These are phyloP conservation scores for Brassica cretica DNA, from an alignment of 345 rosid genomes.

Conservation along the genomic window DNA sequence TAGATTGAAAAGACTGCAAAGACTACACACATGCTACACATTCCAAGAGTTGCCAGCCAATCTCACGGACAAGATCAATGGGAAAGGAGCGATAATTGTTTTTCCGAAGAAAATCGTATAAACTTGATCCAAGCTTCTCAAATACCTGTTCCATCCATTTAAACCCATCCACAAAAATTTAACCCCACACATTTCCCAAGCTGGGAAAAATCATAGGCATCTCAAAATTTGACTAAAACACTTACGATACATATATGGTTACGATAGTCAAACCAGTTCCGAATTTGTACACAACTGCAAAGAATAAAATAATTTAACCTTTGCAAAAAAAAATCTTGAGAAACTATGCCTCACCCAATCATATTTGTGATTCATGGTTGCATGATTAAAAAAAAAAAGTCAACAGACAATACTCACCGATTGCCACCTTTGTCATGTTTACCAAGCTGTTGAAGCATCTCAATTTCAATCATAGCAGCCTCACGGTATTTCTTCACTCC, in stretches of 20 bases:
- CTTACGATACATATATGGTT: conserved; percentile 99
- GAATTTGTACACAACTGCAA: conserved; percentile 99
- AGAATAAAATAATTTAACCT: conserved; percentile 83
- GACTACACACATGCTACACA: conserved; percentile 99
- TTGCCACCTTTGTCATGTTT: conserved; percentile 80
- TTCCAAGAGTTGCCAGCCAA: conserved; percentile 98
- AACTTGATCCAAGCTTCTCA: conserved; percentile 99
- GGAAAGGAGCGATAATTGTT: conserved; percentile 98
- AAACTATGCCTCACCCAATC: conserved; percentile 22
- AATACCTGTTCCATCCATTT: conserved; percentile 89
- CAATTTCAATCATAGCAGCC: conserved; percentile 93
- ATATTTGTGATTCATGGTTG: conserved; percentile 19
- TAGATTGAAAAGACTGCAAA: conserved; percentile 50
- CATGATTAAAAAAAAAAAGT: background rate
- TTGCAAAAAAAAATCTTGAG: conserved; percentile 22
- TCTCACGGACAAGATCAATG: conserved; percentile 97
- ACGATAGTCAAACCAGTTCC: conserved; percentile 99
- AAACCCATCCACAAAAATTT: conserved; percentile 69
- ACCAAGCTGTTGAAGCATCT: conserved; percentile 78
- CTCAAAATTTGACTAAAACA: conserved; percentile 54
- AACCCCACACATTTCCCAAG: conserved; percentile 58
- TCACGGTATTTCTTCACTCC: conserved; percentile 87
- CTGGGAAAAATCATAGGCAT: conserved; percentile 59
- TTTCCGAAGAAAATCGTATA: conserved; percentile 98
- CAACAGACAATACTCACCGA: conserved; percentile 58